Conservation (phyloP, 345 rosid species). For the Erodium maritimum region DNA sequence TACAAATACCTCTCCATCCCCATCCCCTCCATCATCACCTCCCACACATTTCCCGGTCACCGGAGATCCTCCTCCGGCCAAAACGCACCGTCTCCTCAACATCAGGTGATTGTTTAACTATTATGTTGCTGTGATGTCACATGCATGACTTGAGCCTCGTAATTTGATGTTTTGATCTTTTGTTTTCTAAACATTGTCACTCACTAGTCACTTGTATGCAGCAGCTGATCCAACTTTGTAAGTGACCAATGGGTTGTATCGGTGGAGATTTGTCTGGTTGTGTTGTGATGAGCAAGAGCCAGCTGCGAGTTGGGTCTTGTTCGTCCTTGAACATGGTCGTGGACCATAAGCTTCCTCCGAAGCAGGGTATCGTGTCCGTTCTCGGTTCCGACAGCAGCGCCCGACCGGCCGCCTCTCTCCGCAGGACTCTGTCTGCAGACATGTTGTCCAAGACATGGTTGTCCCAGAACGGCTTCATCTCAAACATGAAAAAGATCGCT, state of each 20-base stretch:
- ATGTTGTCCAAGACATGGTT: constrained; percentile 75
- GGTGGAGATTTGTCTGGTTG: too few species aligned
- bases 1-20: constrained; percentile 34
- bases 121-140: too few species aligned
- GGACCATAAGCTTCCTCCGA: constrained; percentile 19
- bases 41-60: constrained; percentile 2
- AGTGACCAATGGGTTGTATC: too few species aligned
- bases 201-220: too few species aligned
- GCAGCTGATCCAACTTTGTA: too few species aligned
- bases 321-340: constrained; percentile 21
- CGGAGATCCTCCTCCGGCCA: constrained; percentile 5
- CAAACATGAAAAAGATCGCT: constrained; percentile 41
- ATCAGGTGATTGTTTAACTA: too few species aligned
- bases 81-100: too few species aligned
- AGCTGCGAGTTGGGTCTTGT: too few species aligned
- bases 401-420: constrained; percentile 36
- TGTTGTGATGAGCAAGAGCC: too few species aligned
- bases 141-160: too few species aligned
- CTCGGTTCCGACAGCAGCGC: constrained; percentile 37
- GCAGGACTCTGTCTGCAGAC: constrained; percentile 74
- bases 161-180: too few species aligned
- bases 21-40: constrained; percentile 10
- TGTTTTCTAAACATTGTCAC: too few species aligned
- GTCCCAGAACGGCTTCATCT: constrained; percentile 28
- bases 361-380: constrained; percentile 69